Evolutionary conservation across 495 filamentous ascomycete species (phyloP), one percentile per base, ranked within the genome.

Genomic region (Aspergillus diversus): DNA sequence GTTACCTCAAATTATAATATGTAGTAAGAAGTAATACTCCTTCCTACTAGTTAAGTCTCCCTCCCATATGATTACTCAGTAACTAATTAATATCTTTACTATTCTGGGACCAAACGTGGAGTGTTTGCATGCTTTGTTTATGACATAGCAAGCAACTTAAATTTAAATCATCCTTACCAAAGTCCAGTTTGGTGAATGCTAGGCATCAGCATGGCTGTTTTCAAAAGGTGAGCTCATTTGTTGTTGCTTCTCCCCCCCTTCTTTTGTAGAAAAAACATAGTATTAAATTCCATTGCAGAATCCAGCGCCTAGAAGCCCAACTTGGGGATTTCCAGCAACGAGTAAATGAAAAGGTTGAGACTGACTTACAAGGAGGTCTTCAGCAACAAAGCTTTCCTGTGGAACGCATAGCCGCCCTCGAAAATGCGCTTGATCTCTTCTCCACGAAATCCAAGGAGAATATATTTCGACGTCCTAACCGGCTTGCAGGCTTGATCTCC

Each of bases 241-340:
- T 33, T 32, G 12, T 7, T 8, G 8, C 16, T 39, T 17, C n/a
- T 39, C 9, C 7, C 4, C 21, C 49, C 61, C 15, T 27, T 60
- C 12, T 32, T 6, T 43, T 43, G n/a, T 43, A 15, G 39, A 27
- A 27, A 27, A 27, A 27, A 27, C 21, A 27, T 43, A 13, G 11
- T 43, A 13, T 11, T 4, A 43, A 43, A 43, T 11, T n/a, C 33
- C n/a, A 7, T 68, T 97, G 93, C 75, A 92, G 93, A 73, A 82
- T 97, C 49, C 87, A 86, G 59, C 85, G 83, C 42, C 78, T 97
- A 57, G 93, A 97, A 73, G 78, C 82, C 46, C 89, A 91, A 66
- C 83, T 99, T 59, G 93, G 97, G 69, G 86, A 85, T 47, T 78
- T 97, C 54, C 84, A 90, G 53, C 80, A 91, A 35, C 69, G 72